Conservation (phyloP, 306 rosid species). For the Begonia fuchsioides region DNA sequence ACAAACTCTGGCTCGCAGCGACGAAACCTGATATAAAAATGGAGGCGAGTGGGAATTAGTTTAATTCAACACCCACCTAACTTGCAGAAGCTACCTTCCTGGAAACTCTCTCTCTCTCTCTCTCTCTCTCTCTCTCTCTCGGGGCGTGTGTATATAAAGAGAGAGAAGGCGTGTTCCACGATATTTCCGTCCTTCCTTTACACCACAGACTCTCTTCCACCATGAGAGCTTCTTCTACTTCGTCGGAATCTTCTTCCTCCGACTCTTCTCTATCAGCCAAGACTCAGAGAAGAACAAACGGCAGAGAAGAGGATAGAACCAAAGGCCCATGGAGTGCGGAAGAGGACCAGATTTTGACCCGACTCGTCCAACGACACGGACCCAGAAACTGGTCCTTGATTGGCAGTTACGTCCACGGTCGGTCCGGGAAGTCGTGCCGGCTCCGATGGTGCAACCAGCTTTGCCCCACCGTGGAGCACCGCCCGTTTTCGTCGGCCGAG, state of each 20-base stretch:
- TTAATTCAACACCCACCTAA: conserved; percentile 13
- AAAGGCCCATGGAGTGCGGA: conserved; percentile 99
- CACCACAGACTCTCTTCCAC: background rate
- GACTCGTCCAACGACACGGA: conserved; percentile 66
- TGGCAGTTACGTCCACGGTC: conserved; percentile 64
- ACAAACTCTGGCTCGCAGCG: conserved; percentile 9
- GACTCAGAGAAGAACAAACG: background rate
- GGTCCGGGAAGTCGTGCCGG: conserved; percentile 90
- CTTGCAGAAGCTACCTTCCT: conserved; percentile 41
- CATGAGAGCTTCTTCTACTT: conserved; percentile 31
- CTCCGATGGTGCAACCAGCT: conserved; percentile 97
- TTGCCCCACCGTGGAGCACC: conserved; percentile 74
- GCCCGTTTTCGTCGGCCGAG: conserved; percentile 65
- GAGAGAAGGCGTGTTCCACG: no score
- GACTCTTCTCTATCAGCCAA: conserved; percentile 29
- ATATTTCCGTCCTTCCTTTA: background rate
- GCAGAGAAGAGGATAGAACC: conserved; percentile 33
- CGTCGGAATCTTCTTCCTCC: conserved; percentile 50
- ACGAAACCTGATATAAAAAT: background rate
- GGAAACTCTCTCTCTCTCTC: conserved; percentile 18
- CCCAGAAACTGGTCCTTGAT: conserved; percentile 85
- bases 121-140: background rate
- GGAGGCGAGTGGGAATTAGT: background rate
- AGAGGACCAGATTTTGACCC: no score
- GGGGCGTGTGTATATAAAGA: no score